A percentile compares a stretch with the other conserved stretches of the same genome.
Evolutionary conservation across 2,329 filamentous ascomycete species (phyloP).

Genomic region (Thelonectria discophora): DNA sequence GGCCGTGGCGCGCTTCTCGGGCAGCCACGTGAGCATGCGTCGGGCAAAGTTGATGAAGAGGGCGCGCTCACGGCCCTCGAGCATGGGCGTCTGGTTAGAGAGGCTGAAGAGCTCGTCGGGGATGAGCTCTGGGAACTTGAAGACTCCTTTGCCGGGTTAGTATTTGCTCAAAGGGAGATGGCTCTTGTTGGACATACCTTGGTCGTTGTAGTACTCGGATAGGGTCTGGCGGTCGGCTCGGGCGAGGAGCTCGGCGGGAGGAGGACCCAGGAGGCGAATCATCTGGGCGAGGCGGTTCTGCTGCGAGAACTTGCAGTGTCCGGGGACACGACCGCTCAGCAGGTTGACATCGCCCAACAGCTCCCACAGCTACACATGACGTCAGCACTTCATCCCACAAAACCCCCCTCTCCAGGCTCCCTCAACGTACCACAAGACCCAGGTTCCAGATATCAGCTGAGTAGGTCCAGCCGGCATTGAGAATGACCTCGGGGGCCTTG

Average conservation of each 20-base stretch:
- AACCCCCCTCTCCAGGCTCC: background rate
- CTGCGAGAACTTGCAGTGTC: constrained; percentile 36
- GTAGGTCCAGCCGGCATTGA: constrained; percentile 44
- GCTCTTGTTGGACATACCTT: constrained; percentile 22
- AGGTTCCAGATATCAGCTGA: constrained; percentile 46
- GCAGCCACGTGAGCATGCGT: constrained; percentile 44
- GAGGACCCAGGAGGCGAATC: constrained; percentile 43
- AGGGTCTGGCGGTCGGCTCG: constrained; percentile 30
- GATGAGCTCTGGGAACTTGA: constrained; percentile 33
- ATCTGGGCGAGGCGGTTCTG: constrained; percentile 42
- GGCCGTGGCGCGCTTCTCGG: constrained; percentile 42
- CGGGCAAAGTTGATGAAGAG: constrained; percentile 43
- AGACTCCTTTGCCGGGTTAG: constrained; percentile 2
- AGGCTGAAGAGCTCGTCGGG: constrained; percentile 35
- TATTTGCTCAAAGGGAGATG: too few species aligned
- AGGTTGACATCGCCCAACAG: constrained; percentile 43
- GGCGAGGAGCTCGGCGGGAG: constrained; percentile 37
- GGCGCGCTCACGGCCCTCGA: constrained; percentile 34
- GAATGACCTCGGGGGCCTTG: constrained; percentile 44
- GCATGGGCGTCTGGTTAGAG: constrained; percentile 31
- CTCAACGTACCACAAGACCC: constrained; percentile 40
- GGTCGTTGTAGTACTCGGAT: constrained; percentile 34
- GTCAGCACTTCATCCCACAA: constrained; percentile 10
- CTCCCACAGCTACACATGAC: constrained; percentile 37
- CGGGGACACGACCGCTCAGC: constrained; percentile 32